Conservation (phyloP, 2,329 filamentous ascomycete species). For the Fusarium vanettenii region DNA sequence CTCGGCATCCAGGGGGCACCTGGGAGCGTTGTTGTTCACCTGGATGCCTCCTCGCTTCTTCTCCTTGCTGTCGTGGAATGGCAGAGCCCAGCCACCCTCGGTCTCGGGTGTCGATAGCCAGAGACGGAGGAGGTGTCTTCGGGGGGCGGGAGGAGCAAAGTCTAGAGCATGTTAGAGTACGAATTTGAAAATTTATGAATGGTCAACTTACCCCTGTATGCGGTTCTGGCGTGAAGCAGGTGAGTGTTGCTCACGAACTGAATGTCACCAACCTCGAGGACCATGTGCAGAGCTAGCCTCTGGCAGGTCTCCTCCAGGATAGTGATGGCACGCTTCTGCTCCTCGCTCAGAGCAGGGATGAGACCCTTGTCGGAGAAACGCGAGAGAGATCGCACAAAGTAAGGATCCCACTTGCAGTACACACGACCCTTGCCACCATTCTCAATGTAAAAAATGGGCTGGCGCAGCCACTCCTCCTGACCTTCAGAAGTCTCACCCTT, state of each 20-base stretch:
- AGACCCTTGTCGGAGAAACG: conserved; percentile 79
- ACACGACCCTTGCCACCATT: conserved; percentile 65
- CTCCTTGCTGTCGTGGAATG: conserved; percentile 83
- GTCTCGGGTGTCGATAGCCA: conserved; percentile 86
- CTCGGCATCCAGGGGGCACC: conserved; percentile 82
- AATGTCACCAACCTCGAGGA: conserved; percentile 87
- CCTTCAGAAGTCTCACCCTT: conserved; percentile 84
- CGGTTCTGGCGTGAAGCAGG: conserved; percentile 83
- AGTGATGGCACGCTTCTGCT: conserved; percentile 75
- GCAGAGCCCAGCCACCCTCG: conserved; percentile 87
- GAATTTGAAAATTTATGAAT: fast-evolving
- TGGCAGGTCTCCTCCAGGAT: conserved; percentile 77
- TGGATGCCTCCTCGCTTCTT: conserved; percentile 92
- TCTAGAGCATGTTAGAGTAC: conserved; percentile 48
- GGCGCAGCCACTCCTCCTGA: conserved; percentile 79
- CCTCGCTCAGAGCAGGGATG: conserved; percentile 77
- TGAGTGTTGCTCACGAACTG: conserved; percentile 87
- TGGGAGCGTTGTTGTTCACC: conserved; percentile 82
- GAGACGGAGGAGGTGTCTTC: conserved; percentile 83
- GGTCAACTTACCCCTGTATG: conserved; percentile 65
- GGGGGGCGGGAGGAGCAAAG: conserved; percentile 72
- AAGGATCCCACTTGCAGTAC: conserved; percentile 86
- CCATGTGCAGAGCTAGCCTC: conserved; percentile 81
- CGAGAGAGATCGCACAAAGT: conserved; percentile 81
- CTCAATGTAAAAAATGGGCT: conserved; percentile 82